Conservation (phyloP, 345 rosid species). For the Trapa incisa region DNA sequence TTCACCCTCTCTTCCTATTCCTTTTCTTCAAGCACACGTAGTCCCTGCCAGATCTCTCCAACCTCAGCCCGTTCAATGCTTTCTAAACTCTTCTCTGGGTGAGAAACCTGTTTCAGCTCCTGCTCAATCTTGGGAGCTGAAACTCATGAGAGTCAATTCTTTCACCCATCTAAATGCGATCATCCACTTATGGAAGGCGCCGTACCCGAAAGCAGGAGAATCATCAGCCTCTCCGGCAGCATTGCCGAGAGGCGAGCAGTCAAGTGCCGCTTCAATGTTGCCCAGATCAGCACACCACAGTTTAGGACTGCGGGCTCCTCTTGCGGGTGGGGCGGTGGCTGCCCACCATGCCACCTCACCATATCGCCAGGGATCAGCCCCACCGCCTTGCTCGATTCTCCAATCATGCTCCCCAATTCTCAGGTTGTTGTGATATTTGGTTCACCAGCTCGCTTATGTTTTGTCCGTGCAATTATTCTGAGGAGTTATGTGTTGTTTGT, state of each 20-base stretch:
- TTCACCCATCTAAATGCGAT: no score
- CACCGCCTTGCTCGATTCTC: conserved; percentile 49
- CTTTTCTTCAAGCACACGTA: not conserved
- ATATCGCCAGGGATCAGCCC: conserved; percentile 58
- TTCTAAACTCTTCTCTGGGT: not conserved
- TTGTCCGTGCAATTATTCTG: no score
- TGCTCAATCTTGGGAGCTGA: not conserved
- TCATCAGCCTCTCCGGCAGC: conserved; percentile 13
- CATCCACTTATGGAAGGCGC: no score
- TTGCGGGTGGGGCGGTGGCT: not conserved
- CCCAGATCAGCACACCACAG: conserved; percentile 22
- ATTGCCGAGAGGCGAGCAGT: conserved; percentile 61
- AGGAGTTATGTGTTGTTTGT: no score
- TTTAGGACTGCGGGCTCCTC: conserved; percentile 25
- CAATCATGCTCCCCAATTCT: conserved; percentile 39
- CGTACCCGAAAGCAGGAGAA: not conserved
- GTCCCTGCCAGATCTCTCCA: not conserved
- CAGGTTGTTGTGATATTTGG: conserved; percentile 15
- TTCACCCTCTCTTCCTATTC: not conserved
- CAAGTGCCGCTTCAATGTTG: conserved; percentile 38
- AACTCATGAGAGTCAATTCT: not conserved
- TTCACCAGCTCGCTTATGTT: no score
- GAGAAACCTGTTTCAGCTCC: conserved; percentile 1
- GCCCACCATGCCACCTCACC: conserved; percentile 29
- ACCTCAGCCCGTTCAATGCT: no score